These are phyloP conservation scores for Populus deltoides DNA, from an alignment of 345 rosid genomes.

Conservation along the genomic window DNA sequence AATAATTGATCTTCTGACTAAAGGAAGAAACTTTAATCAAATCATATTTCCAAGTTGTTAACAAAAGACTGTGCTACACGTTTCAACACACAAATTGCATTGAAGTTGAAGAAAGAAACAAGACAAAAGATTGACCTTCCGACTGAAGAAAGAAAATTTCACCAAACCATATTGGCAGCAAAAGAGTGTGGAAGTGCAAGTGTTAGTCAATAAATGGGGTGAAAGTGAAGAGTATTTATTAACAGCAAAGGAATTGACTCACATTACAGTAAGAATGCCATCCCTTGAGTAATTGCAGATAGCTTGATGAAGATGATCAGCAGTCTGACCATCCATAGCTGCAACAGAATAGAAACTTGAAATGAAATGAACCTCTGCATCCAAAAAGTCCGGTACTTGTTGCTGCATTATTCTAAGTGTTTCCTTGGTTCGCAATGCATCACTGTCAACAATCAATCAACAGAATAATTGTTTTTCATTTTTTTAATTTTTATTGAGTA, in stretches of 20 bases:
- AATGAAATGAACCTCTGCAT: conserved; percentile 73
- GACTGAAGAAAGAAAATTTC: background rate
- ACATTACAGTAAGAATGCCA: conserved; percentile 79
- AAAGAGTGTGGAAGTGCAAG: background rate
- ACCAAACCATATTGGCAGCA: background rate
- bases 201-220: background rate
- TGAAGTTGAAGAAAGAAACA: background rate
- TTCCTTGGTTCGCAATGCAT: conserved; percentile 73
- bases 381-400: conserved; percentile 57
- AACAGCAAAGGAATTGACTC: conserved; percentile 23
- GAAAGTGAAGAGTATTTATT: background rate
- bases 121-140: background rate
- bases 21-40: background rate
- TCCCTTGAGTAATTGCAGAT: conserved; percentile 65
- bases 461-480: background rate
- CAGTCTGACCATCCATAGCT: conserved; percentile 98
- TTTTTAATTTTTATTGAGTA: background rate
- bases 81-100: background rate
- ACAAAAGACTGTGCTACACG: background rate
- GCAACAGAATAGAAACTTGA: conserved; percentile 96
- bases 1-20: background rate
- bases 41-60: background rate
- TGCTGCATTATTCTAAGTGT: conserved; percentile 88
- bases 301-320: conserved; percentile 69
- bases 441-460: conserved; percentile 38